A percentile compares a stretch with the other conserved stretches of the same genome.
These are phyloP conservation scores for Trichoderma arundinaceum DNA, from an alignment of 2,329 filamentous ascomycete genomes.

Conservation along the genomic window DNA sequence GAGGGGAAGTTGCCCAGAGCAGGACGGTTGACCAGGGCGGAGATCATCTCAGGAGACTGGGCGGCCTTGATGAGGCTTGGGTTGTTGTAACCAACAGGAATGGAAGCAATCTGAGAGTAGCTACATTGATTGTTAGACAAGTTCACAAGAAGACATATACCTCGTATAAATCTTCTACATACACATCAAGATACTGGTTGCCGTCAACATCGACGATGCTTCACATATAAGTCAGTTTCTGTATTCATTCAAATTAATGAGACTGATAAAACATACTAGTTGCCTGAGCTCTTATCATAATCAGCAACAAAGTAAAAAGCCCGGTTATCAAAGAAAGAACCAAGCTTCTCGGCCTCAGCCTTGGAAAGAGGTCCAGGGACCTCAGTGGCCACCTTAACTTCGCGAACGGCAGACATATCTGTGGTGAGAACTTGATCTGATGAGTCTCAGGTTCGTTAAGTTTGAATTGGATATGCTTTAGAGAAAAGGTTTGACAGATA, in stretches of 20 bases:
- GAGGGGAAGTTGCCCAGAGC: constrained; percentile 82
- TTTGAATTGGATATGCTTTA: constrained; percentile 2
- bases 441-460: neutral
- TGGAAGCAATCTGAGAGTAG: constrained; percentile 83
- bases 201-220: constrained; percentile 57
- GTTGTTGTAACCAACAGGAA: constrained; percentile 85
- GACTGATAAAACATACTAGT: constrained; percentile 46
- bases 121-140: constrained; percentile 42
- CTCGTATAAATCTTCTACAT: constrained; percentile 36
- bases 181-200: constrained; percentile 57
- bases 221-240: constrained; percentile 7
- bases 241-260: neutral
- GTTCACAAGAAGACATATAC: neutral
- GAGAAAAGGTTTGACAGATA: neutral
- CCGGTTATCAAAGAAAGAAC: constrained; percentile 57
- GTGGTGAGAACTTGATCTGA: neutral
- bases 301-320: constrained; percentile 60
- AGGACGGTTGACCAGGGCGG: constrained; percentile 76
- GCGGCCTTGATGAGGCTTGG: constrained; percentile 68
- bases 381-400: constrained; percentile 46
- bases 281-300: constrained; percentile 58
- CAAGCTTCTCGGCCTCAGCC: constrained; percentile 50
- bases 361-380: constrained; percentile 50
- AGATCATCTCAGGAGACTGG: constrained; percentile 72
- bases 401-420: constrained; percentile 43